Base-by-base conservation (phyloP, 805 yeast genomes). In the Candida hungchunana region DNA sequence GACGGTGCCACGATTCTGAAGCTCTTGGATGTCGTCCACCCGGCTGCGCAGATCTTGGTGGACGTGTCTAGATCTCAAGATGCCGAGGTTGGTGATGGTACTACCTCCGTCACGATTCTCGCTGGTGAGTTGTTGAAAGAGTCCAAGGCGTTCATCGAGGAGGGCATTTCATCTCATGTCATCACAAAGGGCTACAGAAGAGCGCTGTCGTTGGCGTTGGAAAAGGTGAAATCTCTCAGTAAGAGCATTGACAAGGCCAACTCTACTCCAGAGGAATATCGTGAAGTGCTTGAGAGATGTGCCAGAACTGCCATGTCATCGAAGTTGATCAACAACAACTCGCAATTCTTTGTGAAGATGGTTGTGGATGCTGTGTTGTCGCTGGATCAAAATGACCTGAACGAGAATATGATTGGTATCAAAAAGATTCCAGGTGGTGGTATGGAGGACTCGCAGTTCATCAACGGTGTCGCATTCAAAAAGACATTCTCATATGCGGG, bases 251-350 rank as follows among this genome's bases (percentile, higher is more conserved):
- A 75, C 39, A 62, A 61, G 31, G 61, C 73, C 29, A 69, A 67
- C 37, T 69, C 66, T 26, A 70, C 67, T 26, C 37, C 30, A 11
- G 46, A 54, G 25, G 77, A 79, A 48, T 79, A 81, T 59, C 76
- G 95, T 56, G 79, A 77, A 29, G 67, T 89, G 49, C 70, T 90
- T 48, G 93, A 83, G 57, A 79, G 88, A 62, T 89, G 97, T 65
- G 98, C 99, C 10, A 79, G 79, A 44, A 93, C 99, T 7, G 97
- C 98, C 29, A 93, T 93, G 97, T 82, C 95, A 11, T 88, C 97
- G 16, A 93, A 93, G 58, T 69, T 93, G 50, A 89, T 93, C 55
- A 79, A 86, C 58, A 82, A 81, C 48, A 93, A 93, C 63, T 73
- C 95, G 6, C 79, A 73, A 24, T 88, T 93, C 54, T 93, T 90